These are phyloP conservation scores for thale cress (Arabidopsis thaliana) DNA, from an alignment of 345 rosid genomes.

Conservation along the genomic window TAIR10.1 NC_003074.8:533501-534000, in stretches of 20 bases:
- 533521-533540: conserved; percentile 12
- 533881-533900: neutral
- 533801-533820: conserved; percentile 85
- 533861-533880: conserved; percentile 8
- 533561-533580: conserved; percentile 83
- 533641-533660: conserved; percentile 90
- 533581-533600: conserved; percentile 87
- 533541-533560: neutral
- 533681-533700: conserved; percentile 32
- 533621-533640: conserved; percentile 87
- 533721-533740: conserved; percentile 2
- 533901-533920: conserved; percentile 74
- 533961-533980: conserved; percentile 93
- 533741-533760: neutral
- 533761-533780: conserved; percentile 63
- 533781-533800: conserved; percentile 89
- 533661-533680: conserved; percentile 96
- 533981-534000: neutral
- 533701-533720: conserved; percentile 6
- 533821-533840: conserved; percentile 36
- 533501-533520: neutral
- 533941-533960: conserved; percentile 71
- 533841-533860: neutral
- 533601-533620: conserved; percentile 83
- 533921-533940: conserved; percentile 84